phyloP scores from a whole-genome alignment of 495 filamentous ascomycete species.

The Eremomyces bilateralis region DNA sequence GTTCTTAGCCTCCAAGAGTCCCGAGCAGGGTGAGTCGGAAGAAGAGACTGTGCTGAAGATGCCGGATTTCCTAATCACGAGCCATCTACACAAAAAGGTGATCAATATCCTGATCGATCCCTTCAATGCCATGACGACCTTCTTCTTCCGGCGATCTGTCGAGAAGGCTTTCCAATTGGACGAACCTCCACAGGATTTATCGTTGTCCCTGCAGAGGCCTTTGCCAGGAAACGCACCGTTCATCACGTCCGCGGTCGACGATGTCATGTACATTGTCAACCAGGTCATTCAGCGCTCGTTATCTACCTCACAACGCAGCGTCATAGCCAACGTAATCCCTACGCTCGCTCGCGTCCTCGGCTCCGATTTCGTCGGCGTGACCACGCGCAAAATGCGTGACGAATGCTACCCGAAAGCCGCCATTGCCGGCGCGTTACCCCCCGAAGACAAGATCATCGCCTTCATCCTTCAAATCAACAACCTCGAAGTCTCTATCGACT shows the following conservation, averaged over 20 bases:
- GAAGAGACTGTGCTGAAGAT: conserved; percentile 22
- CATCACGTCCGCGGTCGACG: conserved; percentile 89
- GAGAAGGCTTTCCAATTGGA: conserved; percentile 98
- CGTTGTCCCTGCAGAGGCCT: conserved; percentile 43
- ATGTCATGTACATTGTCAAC: conserved; percentile 98
- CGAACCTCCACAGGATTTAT: conserved; percentile 63
- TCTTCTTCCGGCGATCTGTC: conserved; percentile 88
- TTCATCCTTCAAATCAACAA: conserved; percentile 93
- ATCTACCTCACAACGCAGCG: conserved; percentile 55
- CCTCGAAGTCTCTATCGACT: conserved; percentile 74
- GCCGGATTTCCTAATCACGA: conserved; percentile 51
- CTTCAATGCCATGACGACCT: conserved; percentile 75
- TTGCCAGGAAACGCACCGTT: conserved; percentile 58
- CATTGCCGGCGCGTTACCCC: conserved; percentile 54
- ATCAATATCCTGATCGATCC: conserved; percentile 45
- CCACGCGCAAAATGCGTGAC: conserved; percentile 91
- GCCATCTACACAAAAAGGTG: conserved; percentile 55
- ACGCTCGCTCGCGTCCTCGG: conserved; percentile 70
- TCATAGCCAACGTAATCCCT: conserved; percentile 57
- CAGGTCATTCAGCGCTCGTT: conserved; percentile 70
- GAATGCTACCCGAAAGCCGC: conserved; percentile 65
- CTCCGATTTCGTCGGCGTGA: conserved; percentile 88
- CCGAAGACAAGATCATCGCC: conserved; percentile 59
- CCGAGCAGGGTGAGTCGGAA: conserved; percentile 41
- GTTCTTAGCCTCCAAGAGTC: conserved; percentile 69